phyloP scores from a whole-genome alignment of 805 yeast genomes.

The Pichia gijzeniarum region DNA sequence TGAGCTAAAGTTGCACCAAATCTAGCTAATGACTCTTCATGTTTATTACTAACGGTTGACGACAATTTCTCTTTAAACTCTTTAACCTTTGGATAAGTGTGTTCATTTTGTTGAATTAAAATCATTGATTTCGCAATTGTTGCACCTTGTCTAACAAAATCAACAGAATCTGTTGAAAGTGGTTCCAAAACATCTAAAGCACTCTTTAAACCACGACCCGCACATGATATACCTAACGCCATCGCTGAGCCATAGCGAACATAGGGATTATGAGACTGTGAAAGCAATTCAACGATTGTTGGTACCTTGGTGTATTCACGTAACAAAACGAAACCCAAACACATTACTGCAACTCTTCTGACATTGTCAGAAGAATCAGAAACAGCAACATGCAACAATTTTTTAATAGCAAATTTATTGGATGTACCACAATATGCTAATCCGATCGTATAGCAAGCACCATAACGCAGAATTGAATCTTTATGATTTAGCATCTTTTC shows the following conservation, averaged over 20 bases:
- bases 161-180: conserved; percentile 86
- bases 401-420: conserved; percentile 77
- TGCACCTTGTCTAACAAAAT: conserved; percentile 97
- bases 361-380: conserved; percentile 96
- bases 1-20: conserved; percentile 97
- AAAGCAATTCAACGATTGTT: conserved; percentile 83
- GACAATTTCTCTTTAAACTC: conserved; percentile 69
- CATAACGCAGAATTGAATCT: conserved; percentile 82
- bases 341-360: conserved; percentile 90
- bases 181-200: conserved; percentile 93
- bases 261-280: conserved; percentile 95
- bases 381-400: conserved; percentile 86
- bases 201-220: conserved; percentile 82
- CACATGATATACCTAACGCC: conserved; percentile 96
- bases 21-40: conserved; percentile 94
- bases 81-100: conserved; percentile 71
- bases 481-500: conserved; percentile 64
- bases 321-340: conserved; percentile 83
- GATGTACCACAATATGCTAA: conserved; percentile 97
- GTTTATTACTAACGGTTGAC: conserved; percentile 74
- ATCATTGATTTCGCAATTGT: conserved; percentile 88
- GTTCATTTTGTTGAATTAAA: conserved; percentile 80
- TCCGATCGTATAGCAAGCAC: conserved; percentile 92
- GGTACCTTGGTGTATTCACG: conserved; percentile 93
- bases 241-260: conserved; percentile 97